Conservation (phyloP, 1,139 yeast species). For the Blastobotrys aristatus region DNA sequence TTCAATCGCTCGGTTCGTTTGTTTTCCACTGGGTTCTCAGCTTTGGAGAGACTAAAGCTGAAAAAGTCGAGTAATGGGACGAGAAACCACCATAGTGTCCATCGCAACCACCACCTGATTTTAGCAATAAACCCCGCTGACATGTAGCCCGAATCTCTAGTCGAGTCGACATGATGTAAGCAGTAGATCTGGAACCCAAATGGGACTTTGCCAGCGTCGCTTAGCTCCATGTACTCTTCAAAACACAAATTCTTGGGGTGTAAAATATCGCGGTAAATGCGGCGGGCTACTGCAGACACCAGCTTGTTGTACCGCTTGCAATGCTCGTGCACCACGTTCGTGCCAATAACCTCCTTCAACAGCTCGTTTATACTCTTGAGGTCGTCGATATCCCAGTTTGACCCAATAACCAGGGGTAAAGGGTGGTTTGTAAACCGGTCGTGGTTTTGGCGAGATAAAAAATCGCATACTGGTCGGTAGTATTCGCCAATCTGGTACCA, state of each 20-base stretch:
- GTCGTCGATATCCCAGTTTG: background rate
- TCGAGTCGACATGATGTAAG: background rate
- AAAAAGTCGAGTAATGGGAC: background rate
- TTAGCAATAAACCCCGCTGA: background rate
- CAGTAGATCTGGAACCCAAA: constrained; percentile 2
- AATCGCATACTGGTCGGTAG: background rate
- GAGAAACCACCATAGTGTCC: background rate
- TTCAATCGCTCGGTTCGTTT: background rate
- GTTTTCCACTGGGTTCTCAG: background rate
- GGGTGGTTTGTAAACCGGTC: background rate
- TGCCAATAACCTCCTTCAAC: background rate
- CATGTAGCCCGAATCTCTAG: background rate
- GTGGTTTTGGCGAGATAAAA: background rate
- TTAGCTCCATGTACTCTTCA: background rate
- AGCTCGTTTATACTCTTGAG: background rate
- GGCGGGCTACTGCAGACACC: background rate
- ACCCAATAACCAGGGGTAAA: background rate
- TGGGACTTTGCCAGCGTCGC: background rate
- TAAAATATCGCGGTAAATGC: background rate
- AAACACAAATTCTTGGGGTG: background rate
- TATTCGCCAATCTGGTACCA: background rate
- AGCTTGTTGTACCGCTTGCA: background rate
- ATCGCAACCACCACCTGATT: background rate
- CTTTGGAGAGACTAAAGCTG: background rate
- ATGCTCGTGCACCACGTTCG: background rate